A percentile compares a stretch with the other conserved stretches of the same genome.
These are phyloP conservation scores for Phytopythium montanum DNA, from an alignment of 352 stramenopile species.

Conservation along the genomic window DNA sequence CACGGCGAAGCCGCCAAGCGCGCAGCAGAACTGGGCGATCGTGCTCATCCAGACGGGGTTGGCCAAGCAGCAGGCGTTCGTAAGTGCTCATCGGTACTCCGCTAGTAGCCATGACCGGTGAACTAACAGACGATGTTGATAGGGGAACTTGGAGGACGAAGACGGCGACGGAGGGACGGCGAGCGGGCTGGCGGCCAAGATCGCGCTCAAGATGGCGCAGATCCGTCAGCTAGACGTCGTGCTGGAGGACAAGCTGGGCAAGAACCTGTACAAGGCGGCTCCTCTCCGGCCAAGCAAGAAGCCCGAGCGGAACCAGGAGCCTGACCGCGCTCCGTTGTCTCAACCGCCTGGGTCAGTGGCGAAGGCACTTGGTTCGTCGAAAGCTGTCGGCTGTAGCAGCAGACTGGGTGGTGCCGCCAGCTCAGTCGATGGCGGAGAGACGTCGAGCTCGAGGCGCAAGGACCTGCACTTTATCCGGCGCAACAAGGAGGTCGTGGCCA, in stretches of 20 bases:
- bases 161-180: slow-evolving; percentile 22
- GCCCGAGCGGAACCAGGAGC: slow-evolving; percentile 7
- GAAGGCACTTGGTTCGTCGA: background rate
- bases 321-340: slow-evolving; percentile 15
- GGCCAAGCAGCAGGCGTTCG: slow-evolving; percentile 63
- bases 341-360: slow-evolving; percentile 7
- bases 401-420: background rate
- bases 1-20: background rate
- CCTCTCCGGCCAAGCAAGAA: slow-evolving; percentile 19
- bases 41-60: slow-evolving; percentile 61
- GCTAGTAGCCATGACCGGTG: background rate
- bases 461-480: slow-evolving; percentile 37
- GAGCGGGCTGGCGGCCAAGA: slow-evolving; percentile 41
- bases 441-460: background rate
- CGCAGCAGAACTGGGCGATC: slow-evolving; percentile 45
- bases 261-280: slow-evolving; percentile 39
- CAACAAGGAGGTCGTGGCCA: slow-evolving; percentile 44
- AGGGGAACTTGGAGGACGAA: slow-evolving; percentile 47
- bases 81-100: slow-evolving; percentile 14
- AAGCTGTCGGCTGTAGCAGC: slow-evolving; percentile 8
- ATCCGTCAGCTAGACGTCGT: slow-evolving; percentile 57
- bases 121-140: background rate
- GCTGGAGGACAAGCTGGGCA: slow-evolving; percentile 60
- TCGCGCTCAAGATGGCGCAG: slow-evolving; percentile 67
- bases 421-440: background rate